These are phyloP conservation scores for Dioscorea cayenensis DNA, from an alignment of 116 monocot species.

Conservation along the genomic window DNA sequence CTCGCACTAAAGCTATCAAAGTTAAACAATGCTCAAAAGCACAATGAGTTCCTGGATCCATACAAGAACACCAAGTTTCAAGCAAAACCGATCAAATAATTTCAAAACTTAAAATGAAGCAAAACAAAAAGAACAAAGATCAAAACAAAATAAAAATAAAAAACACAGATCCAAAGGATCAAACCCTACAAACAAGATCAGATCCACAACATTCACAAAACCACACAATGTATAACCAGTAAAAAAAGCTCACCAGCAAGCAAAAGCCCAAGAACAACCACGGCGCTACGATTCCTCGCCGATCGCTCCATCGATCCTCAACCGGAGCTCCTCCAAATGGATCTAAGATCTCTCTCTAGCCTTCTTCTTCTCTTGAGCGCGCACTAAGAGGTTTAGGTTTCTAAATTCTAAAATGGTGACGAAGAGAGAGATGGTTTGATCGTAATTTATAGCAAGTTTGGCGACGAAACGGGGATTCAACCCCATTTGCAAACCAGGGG, in stretches of 20 bases:
- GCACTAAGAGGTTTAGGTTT: background rate
- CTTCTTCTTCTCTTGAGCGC: slow-evolving; percentile 3
- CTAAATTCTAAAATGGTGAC: no score
- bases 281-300: slow-evolving; percentile 17
- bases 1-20: no score
- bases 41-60: no score
- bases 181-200: slow-evolving; percentile 2
- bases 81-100: background rate
- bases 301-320: slow-evolving; percentile 18
- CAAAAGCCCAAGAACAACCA: slow-evolving; percentile 20
- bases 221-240: slow-evolving; percentile 4
- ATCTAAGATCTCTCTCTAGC: slow-evolving; percentile 1
- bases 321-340: background rate
- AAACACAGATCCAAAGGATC: slow-evolving; percentile 3
- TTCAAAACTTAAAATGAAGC: background rate
- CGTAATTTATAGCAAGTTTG: slow-evolving; percentile 2
- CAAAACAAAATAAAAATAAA: no score
- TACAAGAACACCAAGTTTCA: background rate
- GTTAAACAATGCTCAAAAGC: no score
- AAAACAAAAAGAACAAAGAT: background rate
- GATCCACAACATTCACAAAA: background rate
- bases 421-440: background rate
- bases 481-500: background rate
- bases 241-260: slow-evolving; percentile 24
- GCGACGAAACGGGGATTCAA: background rate